Conservation (phyloP, 2,329 filamentous ascomycete species). For the Pezicula radicicola region DNA sequence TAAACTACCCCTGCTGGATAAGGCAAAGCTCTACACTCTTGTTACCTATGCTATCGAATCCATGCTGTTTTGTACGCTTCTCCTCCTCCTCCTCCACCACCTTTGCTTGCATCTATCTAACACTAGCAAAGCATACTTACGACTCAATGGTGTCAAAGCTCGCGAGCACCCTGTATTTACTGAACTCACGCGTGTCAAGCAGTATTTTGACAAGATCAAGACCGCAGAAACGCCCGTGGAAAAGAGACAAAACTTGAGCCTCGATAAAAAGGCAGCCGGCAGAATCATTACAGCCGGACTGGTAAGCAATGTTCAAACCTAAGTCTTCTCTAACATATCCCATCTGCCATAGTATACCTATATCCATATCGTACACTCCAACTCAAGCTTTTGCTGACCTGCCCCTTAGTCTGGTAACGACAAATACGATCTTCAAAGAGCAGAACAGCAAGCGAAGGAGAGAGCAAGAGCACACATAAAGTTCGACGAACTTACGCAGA, state of each 20-base stretch:
- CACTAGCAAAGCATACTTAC: conserved; percentile 60
- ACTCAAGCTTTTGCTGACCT: conserved; percentile 7
- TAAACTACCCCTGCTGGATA: conserved; percentile 87
- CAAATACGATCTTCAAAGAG: conserved; percentile 45
- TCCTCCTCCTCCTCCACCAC: not conserved
- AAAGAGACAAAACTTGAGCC: conserved; percentile 45
- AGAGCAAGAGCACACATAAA: conserved; percentile 45
- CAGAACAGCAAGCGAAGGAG: conserved; percentile 46
- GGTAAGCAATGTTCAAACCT: conserved; percentile 41
- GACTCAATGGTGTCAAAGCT: conserved; percentile 76
- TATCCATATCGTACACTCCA: not conserved
- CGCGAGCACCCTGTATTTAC: conserved; percentile 80
- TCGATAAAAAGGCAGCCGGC: conserved; percentile 74
- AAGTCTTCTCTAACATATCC: not conserved
- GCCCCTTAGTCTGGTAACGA: conserved; percentile 36
- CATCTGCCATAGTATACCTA: not conserved
- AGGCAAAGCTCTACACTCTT: conserved; percentile 89
- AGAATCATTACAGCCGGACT: conserved; percentile 82
- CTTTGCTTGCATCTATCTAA: conserved; percentile 6
- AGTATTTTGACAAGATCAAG: conserved; percentile 93
- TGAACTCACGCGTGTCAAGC: conserved; percentile 82
- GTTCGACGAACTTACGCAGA: conserved; percentile 37
- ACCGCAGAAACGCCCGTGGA: conserved; percentile 61
- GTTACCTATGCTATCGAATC: conserved; percentile 88
- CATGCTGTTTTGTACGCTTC: conserved; percentile 71